A percentile compares a stretch with the other conserved stretches of the same genome.
These are phyloP conservation scores for Fusarium vanettenii DNA, from an alignment of 2,329 filamentous ascomycete species.

Conservation along the genomic window DNA sequence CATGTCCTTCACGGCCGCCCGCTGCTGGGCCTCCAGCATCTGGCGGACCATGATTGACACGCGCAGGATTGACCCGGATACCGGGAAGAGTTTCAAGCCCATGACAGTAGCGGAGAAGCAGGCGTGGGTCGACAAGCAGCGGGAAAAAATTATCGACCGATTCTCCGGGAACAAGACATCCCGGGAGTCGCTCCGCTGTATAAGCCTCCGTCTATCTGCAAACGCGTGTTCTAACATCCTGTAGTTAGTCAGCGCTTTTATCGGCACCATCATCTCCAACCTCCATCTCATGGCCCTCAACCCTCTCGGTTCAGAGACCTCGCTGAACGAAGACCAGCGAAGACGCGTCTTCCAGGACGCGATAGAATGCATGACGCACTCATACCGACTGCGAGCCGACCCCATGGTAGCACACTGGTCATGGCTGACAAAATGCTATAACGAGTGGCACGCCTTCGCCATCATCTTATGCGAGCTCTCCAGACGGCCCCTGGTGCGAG, in stretches of 20 bases:
- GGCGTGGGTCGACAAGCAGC: slow-evolving; percentile 3
- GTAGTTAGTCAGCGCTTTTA: slow-evolving; percentile 4
- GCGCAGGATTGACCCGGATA: neutral
- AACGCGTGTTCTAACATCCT: neutral
- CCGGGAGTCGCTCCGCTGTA: neutral
- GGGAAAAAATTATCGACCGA: neutral
- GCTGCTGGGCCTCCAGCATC: slow-evolving; percentile 15
- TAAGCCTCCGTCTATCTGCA: neutral
- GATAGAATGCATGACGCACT: slow-evolving; percentile 15
- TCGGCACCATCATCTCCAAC: slow-evolving; percentile 8
- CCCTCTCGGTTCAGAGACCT: neutral
- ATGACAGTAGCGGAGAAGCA: slow-evolving; percentile 12
- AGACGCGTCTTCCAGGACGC: slow-evolving; percentile 9
- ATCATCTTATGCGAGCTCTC: slow-evolving; percentile 6
- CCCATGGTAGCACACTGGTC: slow-evolving; percentile 3
- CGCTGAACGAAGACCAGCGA: slow-evolving; percentile 4
- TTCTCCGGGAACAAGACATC: neutral
- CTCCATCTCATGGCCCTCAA: slow-evolving; percentile 4
- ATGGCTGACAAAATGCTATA: slow-evolving; percentile 8
- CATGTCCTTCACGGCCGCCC: slow-evolving; percentile 16
- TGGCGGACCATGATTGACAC: slow-evolving; percentile 22
- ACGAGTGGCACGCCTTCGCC: slow-evolving; percentile 15
- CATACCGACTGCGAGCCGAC: slow-evolving; percentile 2
- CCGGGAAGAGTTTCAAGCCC: slow-evolving; percentile 13
- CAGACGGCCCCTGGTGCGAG: neutral